Evolutionary conservation across 2,329 filamentous ascomycete species (phyloP).

Genomic region (Aureobasidium sp.): DNA sequence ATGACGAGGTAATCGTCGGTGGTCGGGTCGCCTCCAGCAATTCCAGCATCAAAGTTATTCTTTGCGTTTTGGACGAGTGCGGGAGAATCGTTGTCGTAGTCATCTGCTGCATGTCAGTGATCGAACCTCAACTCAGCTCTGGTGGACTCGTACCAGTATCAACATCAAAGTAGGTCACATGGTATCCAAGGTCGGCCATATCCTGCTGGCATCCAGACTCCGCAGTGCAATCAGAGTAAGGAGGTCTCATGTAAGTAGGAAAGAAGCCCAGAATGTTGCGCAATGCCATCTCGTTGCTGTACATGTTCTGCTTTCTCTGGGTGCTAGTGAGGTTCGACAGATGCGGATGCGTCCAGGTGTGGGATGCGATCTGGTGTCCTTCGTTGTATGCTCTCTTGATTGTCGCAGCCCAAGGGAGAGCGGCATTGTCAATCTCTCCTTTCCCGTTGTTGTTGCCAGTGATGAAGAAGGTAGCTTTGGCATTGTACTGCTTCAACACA

Average conservation of each 20-base stretch:
- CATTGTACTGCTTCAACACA: slow-evolving; percentile 57
- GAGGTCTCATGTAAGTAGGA: slow-evolving; percentile 49
- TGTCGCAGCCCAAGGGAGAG: slow-evolving; percentile 40
- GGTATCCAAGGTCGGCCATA: slow-evolving; percentile 47
- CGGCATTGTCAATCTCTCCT: slow-evolving; percentile 48
- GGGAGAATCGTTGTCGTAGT: slow-evolving; percentile 51
- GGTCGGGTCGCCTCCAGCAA: slow-evolving; percentile 27
- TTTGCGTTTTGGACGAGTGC: slow-evolving; percentile 46
- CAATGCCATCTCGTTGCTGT: slow-evolving; percentile 50
- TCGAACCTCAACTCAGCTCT: background rate
- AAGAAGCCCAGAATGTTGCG: slow-evolving; percentile 50
- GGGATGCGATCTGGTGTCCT: slow-evolving; percentile 56
- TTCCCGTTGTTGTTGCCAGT: slow-evolving; percentile 56
- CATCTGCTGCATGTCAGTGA: slow-evolving; percentile 23
- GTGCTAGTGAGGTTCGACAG: slow-evolving; percentile 38
- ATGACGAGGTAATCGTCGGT: slow-evolving; percentile 44
- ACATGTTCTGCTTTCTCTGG: slow-evolving; percentile 43
- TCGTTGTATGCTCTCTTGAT: slow-evolving; percentile 50
- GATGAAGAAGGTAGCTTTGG: slow-evolving; percentile 78
- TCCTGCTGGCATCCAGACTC: slow-evolving; percentile 34
- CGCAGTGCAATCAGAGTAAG: slow-evolving; percentile 42
- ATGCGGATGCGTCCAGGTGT: slow-evolving; percentile 50
- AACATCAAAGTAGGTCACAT: slow-evolving; percentile 55
- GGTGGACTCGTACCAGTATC: slow-evolving; percentile 41
- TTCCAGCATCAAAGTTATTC: slow-evolving; percentile 45